Evolutionary conservation across 2,329 filamentous ascomycete species (phyloP).

Genomic region (Alternaria triticina): DNA sequence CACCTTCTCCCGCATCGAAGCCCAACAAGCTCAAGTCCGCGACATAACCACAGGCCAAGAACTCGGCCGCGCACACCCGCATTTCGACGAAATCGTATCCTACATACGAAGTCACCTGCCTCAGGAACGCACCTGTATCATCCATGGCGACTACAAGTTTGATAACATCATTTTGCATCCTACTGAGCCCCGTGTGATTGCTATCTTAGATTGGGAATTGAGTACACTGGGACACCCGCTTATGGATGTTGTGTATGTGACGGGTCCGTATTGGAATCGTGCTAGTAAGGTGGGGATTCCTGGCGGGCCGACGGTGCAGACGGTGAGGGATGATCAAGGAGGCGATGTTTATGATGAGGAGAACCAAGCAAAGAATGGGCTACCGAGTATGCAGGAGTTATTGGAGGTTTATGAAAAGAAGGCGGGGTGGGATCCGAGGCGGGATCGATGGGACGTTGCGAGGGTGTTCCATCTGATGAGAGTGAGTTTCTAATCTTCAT

Average conservation of each 20-base stretch:
- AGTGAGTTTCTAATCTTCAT: conserved; percentile 19
- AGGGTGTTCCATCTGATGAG: conserved; percentile 47
- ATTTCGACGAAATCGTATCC: conserved; percentile 76
- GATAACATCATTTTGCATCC: conserved; percentile 73
- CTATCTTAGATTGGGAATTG: conserved; percentile 97
- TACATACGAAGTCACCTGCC: conserved; percentile 75
- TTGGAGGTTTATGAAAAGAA: conserved; percentile 69
- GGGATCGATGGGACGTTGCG: conserved; percentile 43
- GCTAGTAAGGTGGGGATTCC: conserved; percentile 37
- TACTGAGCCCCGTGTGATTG: conserved; percentile 84
- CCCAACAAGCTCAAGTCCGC: conserved; percentile 73
- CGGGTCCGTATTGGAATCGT: conserved; percentile 55
- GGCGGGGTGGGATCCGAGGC: conserved; percentile 72
- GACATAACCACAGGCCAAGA: conserved; percentile 73
- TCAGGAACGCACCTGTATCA: conserved; percentile 75
- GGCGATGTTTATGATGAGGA: conserved; percentile 37
- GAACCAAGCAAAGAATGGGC: conserved; percentile 62
- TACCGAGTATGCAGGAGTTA: conserved; percentile 65
- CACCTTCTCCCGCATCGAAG: conserved; percentile 80
- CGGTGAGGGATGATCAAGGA: conserved; percentile 48
- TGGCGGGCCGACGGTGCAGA: conserved; percentile 40
- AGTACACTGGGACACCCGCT: conserved; percentile 92
- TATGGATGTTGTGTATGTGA: conserved; percentile 85
- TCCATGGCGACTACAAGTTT: conserved; percentile 95
- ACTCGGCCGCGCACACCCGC: conserved; percentile 74